Evolutionary conservation across 163 green algal species (phyloP).

Genomic region (Coccomyxa subellipsoidea): DNA sequence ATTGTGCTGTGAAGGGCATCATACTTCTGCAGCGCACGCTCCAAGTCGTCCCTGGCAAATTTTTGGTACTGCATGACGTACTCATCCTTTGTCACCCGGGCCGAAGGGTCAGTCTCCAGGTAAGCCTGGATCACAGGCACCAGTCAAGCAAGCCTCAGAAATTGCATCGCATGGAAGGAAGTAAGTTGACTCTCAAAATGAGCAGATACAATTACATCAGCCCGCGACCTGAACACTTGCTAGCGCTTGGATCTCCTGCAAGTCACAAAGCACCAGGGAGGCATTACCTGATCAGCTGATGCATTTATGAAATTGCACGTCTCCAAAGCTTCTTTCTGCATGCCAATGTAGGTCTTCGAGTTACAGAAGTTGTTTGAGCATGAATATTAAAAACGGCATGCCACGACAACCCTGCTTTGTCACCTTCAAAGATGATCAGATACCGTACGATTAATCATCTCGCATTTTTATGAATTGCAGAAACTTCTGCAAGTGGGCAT

Average conservation of each 20-base stretch:
- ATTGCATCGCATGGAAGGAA: not conserved
- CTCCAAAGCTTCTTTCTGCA: not conserved
- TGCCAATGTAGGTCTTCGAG: no score
- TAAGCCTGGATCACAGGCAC: not conserved
- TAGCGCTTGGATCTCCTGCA: not conserved
- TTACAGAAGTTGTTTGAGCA: no score
- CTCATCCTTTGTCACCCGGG: not conserved
- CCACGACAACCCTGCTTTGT: no score
- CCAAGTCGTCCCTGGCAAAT: not conserved
- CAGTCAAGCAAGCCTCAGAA: not conserved
- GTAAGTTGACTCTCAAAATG: no score
- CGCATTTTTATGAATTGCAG: not conserved
- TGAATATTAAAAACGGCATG: no score
- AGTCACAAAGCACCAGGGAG: not conserved
- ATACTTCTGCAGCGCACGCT: not conserved
- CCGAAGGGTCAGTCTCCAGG: not conserved
- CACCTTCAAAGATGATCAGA: no score
- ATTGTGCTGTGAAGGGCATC: not conserved
- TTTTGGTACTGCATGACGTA: not conserved
- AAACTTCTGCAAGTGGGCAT: not conserved
- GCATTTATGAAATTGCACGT: not conserved
- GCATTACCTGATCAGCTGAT: not conserved
- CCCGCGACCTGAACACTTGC: no score
- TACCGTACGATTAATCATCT: no score
- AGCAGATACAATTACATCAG: no score